These are phyloP conservation scores for Closterium sp. DNA, from an alignment of 139 green algal species.

Conservation along the genomic window DNA sequence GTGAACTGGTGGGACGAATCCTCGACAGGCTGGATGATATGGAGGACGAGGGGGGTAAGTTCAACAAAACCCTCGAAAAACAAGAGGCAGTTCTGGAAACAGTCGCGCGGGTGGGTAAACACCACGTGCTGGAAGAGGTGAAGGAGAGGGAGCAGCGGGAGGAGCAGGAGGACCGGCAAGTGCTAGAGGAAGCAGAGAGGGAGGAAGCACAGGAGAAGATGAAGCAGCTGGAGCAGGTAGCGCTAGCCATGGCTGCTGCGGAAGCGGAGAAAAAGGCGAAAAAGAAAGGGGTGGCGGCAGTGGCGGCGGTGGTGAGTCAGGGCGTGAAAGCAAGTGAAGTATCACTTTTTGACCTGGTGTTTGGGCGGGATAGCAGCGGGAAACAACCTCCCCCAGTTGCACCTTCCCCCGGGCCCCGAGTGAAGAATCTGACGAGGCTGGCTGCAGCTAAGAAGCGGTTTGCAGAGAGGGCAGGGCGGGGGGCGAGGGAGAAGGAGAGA, in stretches of 20 bases:
- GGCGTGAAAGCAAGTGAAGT: not conserved
- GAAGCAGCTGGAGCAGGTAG: slow-evolving; percentile 23
- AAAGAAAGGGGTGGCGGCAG: not conserved
- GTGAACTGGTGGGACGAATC: slow-evolving; percentile 11
- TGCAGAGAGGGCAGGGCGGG: not conserved
- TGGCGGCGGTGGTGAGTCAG: not conserved
- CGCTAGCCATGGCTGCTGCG: not conserved
- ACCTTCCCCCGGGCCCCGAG: not conserved
- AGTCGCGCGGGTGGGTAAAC: slow-evolving; percentile 41
- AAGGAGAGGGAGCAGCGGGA: slow-evolving; percentile 28
- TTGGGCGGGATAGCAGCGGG: not conserved
- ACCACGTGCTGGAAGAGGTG: slow-evolving; percentile 12
- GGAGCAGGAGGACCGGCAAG: not conserved
- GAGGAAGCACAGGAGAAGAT: slow-evolving; percentile 26
- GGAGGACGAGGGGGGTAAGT: slow-evolving; percentile 33
- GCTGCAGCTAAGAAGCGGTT: not conserved
- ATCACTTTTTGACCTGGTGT: not conserved
- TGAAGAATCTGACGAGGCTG: not conserved
- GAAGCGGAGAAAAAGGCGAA: not conserved
- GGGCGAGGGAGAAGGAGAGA: slow-evolving; percentile 7
- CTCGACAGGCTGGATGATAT: slow-evolving; percentile 35
- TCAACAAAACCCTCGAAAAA: slow-evolving; percentile 49
- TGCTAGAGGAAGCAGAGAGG: not conserved
- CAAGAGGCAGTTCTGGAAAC: slow-evolving; percentile 38
- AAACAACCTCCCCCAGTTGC: not conserved